phyloP scores from a whole-genome alignment of 139 green algal genomes.

The Gonium pectorale region DNA sequence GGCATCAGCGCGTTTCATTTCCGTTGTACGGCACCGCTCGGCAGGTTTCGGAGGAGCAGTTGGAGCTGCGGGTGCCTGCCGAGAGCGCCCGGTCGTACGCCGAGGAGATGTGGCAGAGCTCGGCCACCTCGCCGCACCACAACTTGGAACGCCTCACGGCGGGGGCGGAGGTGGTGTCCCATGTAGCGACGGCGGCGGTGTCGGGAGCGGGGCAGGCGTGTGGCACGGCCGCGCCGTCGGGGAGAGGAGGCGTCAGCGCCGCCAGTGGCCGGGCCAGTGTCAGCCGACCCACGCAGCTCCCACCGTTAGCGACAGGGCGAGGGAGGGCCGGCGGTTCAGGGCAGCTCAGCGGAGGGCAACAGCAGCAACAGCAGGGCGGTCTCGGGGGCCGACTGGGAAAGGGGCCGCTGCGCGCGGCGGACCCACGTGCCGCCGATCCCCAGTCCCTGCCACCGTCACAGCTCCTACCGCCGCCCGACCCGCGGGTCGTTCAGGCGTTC shows the following conservation, averaged over 20 bases:
- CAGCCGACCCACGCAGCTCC: no score
- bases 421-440: neutral
- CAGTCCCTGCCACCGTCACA: neutral
- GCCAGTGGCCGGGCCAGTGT: no score
- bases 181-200: neutral
- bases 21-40: neutral
- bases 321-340: no score
- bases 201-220: neutral
- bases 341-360: neutral
- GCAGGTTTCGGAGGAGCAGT: neutral
- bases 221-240: neutral
- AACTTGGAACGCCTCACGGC: neutral
- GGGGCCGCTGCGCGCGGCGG: no score
- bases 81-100: neutral
- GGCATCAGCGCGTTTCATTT: no score
- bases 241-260: neutral
- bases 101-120: constrained; percentile 16
- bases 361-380: neutral
- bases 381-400: no score
- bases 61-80: neutral
- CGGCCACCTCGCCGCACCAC: neutral
- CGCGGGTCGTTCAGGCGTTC: neutral
- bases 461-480: neutral
- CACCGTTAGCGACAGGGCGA: no score
- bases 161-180: neutral